Evolutionary conservation across 2,329 filamentous ascomycete species (phyloP).

Genomic region (Diaporthe aspalathi): DNA sequence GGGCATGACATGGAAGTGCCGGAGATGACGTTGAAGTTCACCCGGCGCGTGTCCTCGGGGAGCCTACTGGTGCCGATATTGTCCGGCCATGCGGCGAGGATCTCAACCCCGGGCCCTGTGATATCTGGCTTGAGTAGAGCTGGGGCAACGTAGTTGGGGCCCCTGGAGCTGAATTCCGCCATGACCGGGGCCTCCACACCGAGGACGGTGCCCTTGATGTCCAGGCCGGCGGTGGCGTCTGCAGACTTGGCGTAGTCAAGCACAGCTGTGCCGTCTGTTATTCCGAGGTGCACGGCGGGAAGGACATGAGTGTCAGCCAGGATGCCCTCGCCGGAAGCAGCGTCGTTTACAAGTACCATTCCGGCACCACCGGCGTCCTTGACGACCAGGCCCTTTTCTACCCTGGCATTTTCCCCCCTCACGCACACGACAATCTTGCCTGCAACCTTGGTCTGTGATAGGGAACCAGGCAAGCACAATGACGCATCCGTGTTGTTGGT

Average conservation of each 20-base stretch:
- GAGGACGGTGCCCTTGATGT: background rate
- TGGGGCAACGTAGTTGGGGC: slow-evolving; percentile 31
- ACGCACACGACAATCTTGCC: slow-evolving; percentile 26
- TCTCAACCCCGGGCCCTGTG: slow-evolving; percentile 37
- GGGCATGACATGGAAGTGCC: slow-evolving; percentile 40
- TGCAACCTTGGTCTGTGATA: background rate
- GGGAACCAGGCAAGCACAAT: background rate
- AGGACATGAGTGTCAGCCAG: slow-evolving; percentile 16
- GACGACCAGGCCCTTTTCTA: background rate
- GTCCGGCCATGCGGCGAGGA: slow-evolving; percentile 37
- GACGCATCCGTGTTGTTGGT: slow-evolving; percentile 4
- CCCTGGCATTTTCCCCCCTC: background rate
- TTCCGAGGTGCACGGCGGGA: slow-evolving; percentile 14
- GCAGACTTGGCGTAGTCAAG: background rate
- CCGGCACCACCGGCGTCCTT: slow-evolving; percentile 3
- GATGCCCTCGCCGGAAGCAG: background rate
- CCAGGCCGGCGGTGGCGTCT: background rate
- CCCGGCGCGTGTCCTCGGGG: slow-evolving; percentile 19
- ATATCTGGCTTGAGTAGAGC: slow-evolving; percentile 39
- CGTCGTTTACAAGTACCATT: slow-evolving; percentile 19
- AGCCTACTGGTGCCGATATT: slow-evolving; percentile 6
- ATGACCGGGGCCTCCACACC: slow-evolving; percentile 34
- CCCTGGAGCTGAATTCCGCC: slow-evolving; percentile 38
- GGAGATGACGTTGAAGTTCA: slow-evolving; percentile 37
- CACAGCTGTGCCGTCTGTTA: background rate